Evolutionary conservation across 805 yeast species (phyloP), one percentile per base, ranked within the genome.

Genomic region (Metschnikowia lunata): DNA sequence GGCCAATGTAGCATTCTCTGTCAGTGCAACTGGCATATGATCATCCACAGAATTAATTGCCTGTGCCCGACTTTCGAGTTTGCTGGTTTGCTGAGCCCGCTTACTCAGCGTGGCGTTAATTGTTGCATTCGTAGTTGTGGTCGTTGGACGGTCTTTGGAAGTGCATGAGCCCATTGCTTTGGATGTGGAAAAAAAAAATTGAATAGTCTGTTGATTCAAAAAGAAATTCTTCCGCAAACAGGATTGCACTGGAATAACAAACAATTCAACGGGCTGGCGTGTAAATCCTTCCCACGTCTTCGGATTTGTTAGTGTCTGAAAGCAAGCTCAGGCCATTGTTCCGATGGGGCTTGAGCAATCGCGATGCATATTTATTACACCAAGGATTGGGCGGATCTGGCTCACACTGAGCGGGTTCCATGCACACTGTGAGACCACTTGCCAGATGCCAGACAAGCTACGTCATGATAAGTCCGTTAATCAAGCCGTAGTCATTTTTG

Each of bases 31-130:
- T 10, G n/a, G 11, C n/a, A 10, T 6, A 12, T 29, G 31, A 29
- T 29, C 31, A 10, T 10, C 11, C n/a, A 29, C 31, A 29, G 31
- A 29, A 11, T 29, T 10, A 29, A 4, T 29, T 12, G 11, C n/a
- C 31, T 29, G 11, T 11, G 31, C 31, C 3, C 38, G 35, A 1
- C 23, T 10, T 34, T 43, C 46, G 7, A 50, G 38, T 11, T 49
- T 43, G 26, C 34, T 43, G 39, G 45, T 47, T 34, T 55, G 59
- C 26, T 48, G 45, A 32, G 51, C 50, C 29, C 58, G 56, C 30
- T 47, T 53, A 34, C 37, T 43, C 29, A 37, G 34, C 11, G 47
- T 39, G 34, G 38, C 34, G 36, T 39, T 36, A 32, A 37, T 40
- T 11, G 42, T 34, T n/a, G 40, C 36, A 36, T 42, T 34, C 8